Evolutionary conservation across 2,329 filamentous ascomycete genomes (phyloP).

Genomic region (Remersonia thermophila): DNA sequence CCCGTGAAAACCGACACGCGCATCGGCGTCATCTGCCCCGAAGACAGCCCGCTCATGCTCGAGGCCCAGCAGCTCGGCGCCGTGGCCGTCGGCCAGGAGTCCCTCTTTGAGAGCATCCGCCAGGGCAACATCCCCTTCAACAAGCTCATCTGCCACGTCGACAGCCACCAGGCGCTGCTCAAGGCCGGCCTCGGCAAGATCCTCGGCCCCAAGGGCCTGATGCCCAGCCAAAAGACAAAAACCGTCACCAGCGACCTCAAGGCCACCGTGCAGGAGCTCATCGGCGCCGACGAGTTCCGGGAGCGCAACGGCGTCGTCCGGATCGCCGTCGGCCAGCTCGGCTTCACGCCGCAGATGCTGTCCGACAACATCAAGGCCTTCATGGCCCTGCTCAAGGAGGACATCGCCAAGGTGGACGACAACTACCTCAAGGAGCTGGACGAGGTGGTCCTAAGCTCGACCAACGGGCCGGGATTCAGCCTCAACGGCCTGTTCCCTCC

Average conservation of each 20-base stretch:
- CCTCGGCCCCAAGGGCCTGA: conserved; percentile 78
- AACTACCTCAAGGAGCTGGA: conserved; percentile 51
- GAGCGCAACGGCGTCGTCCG: conserved; percentile 75
- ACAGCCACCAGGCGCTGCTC: conserved; percentile 64
- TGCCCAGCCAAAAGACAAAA: conserved; percentile 80
- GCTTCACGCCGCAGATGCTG: conserved; percentile 77
- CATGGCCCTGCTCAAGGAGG: conserved; percentile 63
- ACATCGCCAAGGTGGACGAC: conserved; percentile 51
- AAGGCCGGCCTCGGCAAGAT: conserved; percentile 71
- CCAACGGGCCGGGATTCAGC: conserved; percentile 74
- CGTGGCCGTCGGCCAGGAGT: conserved; percentile 70
- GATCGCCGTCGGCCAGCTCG: conserved; percentile 82
- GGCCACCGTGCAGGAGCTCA: conserved; percentile 64
- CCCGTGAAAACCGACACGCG: conserved; percentile 78
- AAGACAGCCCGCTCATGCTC: conserved; percentile 59
- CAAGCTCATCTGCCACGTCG: conserved; percentile 71
- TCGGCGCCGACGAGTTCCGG: conserved; percentile 75
- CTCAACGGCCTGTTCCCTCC: conserved; percentile 68
- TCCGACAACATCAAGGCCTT: conserved; percentile 72
- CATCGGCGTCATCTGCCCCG: conserved; percentile 85
- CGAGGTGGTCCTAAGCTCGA: conserved; percentile 71
- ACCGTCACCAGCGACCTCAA: conserved; percentile 77
- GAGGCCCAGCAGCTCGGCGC: conserved; percentile 71
- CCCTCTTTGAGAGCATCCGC: conserved; percentile 66
- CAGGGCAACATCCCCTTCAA: conserved; percentile 76